Evolutionary conservation across 2,329 filamentous ascomycete species (phyloP).

Genomic region (Chrysosphaeria jannelii): DNA sequence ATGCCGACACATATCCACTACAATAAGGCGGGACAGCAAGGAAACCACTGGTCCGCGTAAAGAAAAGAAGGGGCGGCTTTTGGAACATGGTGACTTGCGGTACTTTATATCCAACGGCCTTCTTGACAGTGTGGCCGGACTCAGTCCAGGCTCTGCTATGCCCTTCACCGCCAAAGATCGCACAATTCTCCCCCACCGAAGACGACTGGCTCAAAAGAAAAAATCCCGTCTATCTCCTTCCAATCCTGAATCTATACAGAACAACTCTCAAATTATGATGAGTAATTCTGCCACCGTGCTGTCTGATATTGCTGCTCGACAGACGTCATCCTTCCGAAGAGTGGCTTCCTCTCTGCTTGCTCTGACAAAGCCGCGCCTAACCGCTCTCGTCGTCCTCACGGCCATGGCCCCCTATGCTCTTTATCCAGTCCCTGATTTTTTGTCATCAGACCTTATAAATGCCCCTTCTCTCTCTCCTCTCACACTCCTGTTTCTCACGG

Average conservation of each 20-base stretch:
- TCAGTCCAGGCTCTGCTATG: conserved; percentile 1
- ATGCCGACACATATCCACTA: conserved; percentile 1
- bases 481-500: conserved; percentile 74
- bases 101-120: conserved; percentile 10
- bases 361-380: conserved; percentile 82
- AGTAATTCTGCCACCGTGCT: conserved; percentile 20
- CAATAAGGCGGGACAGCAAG: conserved; percentile 4
- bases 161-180: not conserved
- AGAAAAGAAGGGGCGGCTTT: too few relatives aligned
- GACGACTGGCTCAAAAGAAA: conserved; percentile 2
- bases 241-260: conserved; percentile 1
- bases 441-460: conserved; percentile 25
- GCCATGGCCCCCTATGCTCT: conserved; percentile 77
- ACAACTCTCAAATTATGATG: too few relatives aligned
- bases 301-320: conserved; percentile 18
- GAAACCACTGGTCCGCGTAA: too few relatives aligned
- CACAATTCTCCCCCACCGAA: conserved; percentile 4
- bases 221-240: not conserved
- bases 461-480: conserved; percentile 62
- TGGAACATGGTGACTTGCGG: too few relatives aligned
- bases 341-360: conserved; percentile 57
- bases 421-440: conserved; percentile 70
- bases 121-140: conserved; percentile 6
- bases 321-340: conserved; percentile 24
- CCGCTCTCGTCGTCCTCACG: conserved; percentile 68